Evolutionary conservation across 75 land plant genomes (phyloP).

Genomic region (Sequoia sempervirens): DNA sequence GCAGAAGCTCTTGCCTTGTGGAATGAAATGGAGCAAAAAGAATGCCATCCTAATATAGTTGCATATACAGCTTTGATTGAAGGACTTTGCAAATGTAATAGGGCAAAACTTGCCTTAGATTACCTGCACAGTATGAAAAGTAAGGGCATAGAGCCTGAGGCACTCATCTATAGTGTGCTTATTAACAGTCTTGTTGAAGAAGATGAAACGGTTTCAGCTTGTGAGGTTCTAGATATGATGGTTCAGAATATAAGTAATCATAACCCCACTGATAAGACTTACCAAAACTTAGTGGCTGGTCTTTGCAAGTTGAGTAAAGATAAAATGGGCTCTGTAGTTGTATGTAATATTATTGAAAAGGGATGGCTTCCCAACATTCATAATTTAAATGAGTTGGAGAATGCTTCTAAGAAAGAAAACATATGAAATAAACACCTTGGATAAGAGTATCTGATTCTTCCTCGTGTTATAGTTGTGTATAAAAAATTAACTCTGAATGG

Average conservation of each 20-base stretch:
- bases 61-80: conserved; percentile 61
- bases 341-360: conserved; percentile 24
- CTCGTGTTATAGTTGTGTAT: neutral
- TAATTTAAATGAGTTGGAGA: conserved; percentile 5
- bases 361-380: conserved; percentile 26
- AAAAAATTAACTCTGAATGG: neutral
- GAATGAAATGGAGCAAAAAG: conserved; percentile 46
- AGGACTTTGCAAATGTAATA: conserved; percentile 77
- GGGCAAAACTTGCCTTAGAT: conserved; percentile 21
- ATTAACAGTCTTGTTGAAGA: conserved; percentile 29
- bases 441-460: neutral
- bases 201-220: conserved; percentile 17
- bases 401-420: neutral
- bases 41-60: conserved; percentile 57
- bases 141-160: conserved; percentile 26
- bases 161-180: conserved; percentile 27
- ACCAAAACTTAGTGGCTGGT: conserved; percentile 11
- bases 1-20: conserved; percentile 62
- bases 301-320: conserved; percentile 27
- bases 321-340: conserved; percentile 7
- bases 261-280: conserved; percentile 18
- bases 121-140: conserved; percentile 34
- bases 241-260: conserved; percentile 17
- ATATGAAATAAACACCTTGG: neutral
- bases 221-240: conserved; percentile 36